Percentiles rank a stretch among this genome's conserved stretches.
These are phyloP conservation scores for Cystofilobasidium macerans DNA, from an alignment of 768 basidiomycete genomes.

Conservation along the genomic window DNA sequence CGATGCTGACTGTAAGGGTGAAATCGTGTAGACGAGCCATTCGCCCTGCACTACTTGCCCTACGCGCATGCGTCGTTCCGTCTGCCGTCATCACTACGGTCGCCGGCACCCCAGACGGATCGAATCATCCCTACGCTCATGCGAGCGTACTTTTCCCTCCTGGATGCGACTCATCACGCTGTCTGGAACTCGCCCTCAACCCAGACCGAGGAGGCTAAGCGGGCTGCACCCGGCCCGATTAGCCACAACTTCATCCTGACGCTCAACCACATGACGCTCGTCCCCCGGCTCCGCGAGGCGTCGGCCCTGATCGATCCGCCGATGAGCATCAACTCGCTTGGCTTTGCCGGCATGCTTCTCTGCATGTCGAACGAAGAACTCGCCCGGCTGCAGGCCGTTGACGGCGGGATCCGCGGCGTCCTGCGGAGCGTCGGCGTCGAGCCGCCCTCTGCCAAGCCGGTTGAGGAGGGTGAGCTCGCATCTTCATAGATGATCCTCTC, in stretches of 20 bases:
- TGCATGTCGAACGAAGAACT: slow-evolving; percentile 7
- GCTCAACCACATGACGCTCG: background rate
- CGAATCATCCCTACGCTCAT: slow-evolving; percentile 2
- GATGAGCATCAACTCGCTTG: slow-evolving; percentile 21
- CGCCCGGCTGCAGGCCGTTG: background rate
- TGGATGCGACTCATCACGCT: slow-evolving; percentile 19
- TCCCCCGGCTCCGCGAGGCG: slow-evolving; percentile 19
- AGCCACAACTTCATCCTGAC: slow-evolving; percentile 20
- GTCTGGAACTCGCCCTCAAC: slow-evolving; percentile 13
- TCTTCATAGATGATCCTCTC: background rate
- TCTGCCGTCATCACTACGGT: slow-evolving; percentile 6
- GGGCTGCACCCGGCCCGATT: background rate
- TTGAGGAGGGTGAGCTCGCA: background rate
- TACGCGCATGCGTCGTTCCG: slow-evolving; percentile 16
- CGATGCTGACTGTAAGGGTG: background rate
- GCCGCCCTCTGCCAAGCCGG: background rate
- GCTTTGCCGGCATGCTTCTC: slow-evolving; percentile 16
- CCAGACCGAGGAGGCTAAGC: background rate
- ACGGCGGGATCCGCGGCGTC: slow-evolving; percentile 1
- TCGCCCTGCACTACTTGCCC: slow-evolving; percentile 10
- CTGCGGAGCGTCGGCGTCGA: slow-evolving; percentile 14
- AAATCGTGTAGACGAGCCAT: slow-evolving; percentile 12
- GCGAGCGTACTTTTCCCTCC: slow-evolving; percentile 13
- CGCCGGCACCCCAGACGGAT: slow-evolving; percentile 7
- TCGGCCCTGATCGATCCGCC: background rate